Evolutionary conservation across 1,139 yeast genomes (phyloP).

Genomic region (Suhomyces maxii): DNA sequence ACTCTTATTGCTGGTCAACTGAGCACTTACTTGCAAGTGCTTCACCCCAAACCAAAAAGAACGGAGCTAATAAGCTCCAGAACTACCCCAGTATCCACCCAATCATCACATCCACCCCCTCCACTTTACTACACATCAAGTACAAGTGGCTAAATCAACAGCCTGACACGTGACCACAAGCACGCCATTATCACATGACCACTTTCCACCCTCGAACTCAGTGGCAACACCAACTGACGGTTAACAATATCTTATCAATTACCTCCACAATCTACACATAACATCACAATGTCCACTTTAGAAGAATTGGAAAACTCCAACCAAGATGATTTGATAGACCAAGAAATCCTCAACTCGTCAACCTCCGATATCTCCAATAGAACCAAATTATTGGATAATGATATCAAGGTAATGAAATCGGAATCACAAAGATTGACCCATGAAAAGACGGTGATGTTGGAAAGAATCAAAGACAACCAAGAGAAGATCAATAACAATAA

Average conservation of each 20-base stretch:
- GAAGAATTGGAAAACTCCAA: constrained; percentile 61
- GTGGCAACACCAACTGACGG: constrained; percentile 12
- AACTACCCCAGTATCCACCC: too few relatives aligned
- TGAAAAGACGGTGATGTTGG: constrained; percentile 90
- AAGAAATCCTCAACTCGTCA: constrained; percentile 75
- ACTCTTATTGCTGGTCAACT: too few relatives aligned
- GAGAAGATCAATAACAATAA: constrained; percentile 95
- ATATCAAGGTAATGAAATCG: constrained; percentile 91
- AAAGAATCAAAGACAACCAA: constrained; percentile 91
- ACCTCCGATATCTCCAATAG: constrained; percentile 85
- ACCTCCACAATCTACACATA: not conserved
- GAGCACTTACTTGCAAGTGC: too few relatives aligned
- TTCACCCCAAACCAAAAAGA: too few relatives aligned
- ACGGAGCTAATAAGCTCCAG: too few relatives aligned
- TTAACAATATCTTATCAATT: not conserved
- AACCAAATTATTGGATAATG: constrained; percentile 86
- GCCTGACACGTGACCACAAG: constrained; percentile 2
- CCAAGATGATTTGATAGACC: constrained; percentile 60
- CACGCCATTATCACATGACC: constrained; percentile 1
- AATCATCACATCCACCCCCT: too few relatives aligned
- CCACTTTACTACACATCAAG: too few relatives aligned
- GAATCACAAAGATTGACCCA: constrained; percentile 89
- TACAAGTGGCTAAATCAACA: too few relatives aligned
- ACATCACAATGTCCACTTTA: constrained; percentile 56
- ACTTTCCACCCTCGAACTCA: constrained; percentile 5